phyloP scores from a whole-genome alignment of 495 filamentous ascomycete genomes.

The Opeltia flavorubescens region DNA sequence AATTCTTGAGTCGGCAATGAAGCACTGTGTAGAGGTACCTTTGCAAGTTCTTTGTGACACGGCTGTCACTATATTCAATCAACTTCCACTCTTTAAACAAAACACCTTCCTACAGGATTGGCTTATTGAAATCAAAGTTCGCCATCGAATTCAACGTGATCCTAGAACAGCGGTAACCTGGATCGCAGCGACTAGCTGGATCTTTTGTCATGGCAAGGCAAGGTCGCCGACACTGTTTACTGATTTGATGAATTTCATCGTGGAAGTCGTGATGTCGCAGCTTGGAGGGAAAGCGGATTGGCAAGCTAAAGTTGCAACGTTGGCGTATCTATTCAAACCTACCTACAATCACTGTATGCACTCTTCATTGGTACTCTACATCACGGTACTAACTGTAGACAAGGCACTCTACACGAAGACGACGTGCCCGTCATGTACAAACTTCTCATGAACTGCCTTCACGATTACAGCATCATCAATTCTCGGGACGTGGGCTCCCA shows the following conservation, averaged over 20 bases:
- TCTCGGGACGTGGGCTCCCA: constrained; percentile 77
- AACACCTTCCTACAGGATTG: no score
- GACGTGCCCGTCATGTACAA: constrained; percentile 4
- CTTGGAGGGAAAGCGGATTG: neutral
- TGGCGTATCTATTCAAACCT: neutral
- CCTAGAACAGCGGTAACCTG: no score
- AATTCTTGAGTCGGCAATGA: no score
- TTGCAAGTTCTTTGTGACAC: no score
- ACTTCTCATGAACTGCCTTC: constrained; percentile 40
- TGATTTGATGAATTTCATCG: neutral
- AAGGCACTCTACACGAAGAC: neutral
- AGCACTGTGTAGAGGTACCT: no score
- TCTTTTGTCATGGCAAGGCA: neutral
- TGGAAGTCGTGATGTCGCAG: neutral
- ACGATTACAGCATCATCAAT: constrained; percentile 80
- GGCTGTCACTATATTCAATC: no score
- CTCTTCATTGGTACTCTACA: neutral
- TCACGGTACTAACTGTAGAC: neutral
- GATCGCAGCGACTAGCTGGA: no score
- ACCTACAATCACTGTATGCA: neutral
- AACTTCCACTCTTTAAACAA: no score
- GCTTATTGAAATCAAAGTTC: no score
- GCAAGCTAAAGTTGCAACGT: neutral
- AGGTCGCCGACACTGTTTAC: no score
- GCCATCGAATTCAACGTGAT: no score